Base-by-base conservation (phyloP, 2,329 filamentous ascomycete species). In the Hypoxylon sp. region DNA sequence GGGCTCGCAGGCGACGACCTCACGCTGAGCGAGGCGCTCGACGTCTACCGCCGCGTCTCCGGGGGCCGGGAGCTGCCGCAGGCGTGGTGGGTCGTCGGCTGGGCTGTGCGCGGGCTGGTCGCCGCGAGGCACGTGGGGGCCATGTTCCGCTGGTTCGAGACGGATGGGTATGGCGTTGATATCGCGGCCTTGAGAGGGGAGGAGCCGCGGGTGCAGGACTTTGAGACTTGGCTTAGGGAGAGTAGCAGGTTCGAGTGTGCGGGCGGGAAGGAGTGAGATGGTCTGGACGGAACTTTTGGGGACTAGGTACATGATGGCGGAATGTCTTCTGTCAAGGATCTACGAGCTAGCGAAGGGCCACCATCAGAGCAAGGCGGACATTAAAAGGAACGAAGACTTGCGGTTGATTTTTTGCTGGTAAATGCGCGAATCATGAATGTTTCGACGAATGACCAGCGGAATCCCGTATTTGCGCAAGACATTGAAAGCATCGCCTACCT, bases 161-260 rank as follows among this genome's bases (percentile, higher is more conserved):
- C 67, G 11, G 71, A 75, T n/a, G 80, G 79, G n/a, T 81, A 80
- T 53, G 78, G 76, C 0, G 79, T 72, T 2, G 78, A 81, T 70
- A 74, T 82, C 7, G 63, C 60, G 20, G 73, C 70, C 9, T 62
- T 77, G 49, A 72, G 70, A 63, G 59, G 54, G 22, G 68, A 74
- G 61, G 70, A 78, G 48, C 76, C 76, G 8, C 54, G 68, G 5
- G 38, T 79, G 49, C 74, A 77, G 71, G 68, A 75, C 48, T 77
- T 81, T 33, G 78, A 80, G 70, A 69, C 69, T 4, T 82, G 78
- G 77, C 46, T 82, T 55, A 74, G 67, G 62, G 74, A 79, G 69
- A 76, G 73, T 26, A 80, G 79, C 24, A 59, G 45, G 42, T 74
- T 74, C 59, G 71, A 71, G 44, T 68, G 51, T 52, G 44, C 26